These are phyloP conservation scores for Teunomyces kruisii DNA, from an alignment of 805 yeast species.

Conservation along the genomic window DNA sequence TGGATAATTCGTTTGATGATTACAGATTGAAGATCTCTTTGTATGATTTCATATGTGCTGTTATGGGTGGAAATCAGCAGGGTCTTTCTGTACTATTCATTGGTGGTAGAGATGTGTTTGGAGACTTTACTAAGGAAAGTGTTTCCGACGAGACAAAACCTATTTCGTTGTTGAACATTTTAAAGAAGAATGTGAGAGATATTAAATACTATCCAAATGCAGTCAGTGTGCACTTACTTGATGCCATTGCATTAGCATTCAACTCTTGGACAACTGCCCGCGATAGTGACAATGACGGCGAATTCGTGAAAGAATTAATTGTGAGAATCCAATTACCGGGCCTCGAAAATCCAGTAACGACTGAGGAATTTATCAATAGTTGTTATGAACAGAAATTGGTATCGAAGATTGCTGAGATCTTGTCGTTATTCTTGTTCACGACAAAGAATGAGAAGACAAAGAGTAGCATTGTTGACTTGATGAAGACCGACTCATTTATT, in stretches of 20 bases:
- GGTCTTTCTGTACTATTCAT: slow-evolving; percentile 72
- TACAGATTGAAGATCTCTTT: slow-evolving; percentile 52
- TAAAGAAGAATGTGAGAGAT: slow-evolving; percentile 55
- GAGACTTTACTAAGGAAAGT: slow-evolving; percentile 22
- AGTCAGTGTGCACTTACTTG: slow-evolving; percentile 66
- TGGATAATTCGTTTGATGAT: slow-evolving; percentile 56
- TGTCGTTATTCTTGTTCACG: slow-evolving; percentile 69
- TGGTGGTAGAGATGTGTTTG: slow-evolving; percentile 55
- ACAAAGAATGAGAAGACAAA: slow-evolving; percentile 45
- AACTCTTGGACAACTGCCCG: slow-evolving; percentile 74
- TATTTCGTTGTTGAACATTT: slow-evolving; percentile 50
- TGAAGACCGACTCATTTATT: slow-evolving; percentile 39
- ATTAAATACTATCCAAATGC: slow-evolving; percentile 57
- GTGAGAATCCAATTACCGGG: slow-evolving; percentile 26
- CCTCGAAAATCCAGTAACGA: slow-evolving; percentile 12
- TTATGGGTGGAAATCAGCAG: slow-evolving; percentile 71
- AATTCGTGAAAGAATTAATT: slow-evolving; percentile 46
- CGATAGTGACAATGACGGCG: slow-evolving; percentile 48
- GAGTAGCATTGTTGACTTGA: slow-evolving; percentile 40
- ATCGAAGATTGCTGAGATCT: slow-evolving; percentile 70
- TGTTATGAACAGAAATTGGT: slow-evolving; percentile 59
- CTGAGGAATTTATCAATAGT: slow-evolving; percentile 27
- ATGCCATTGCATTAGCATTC: slow-evolving; percentile 70
- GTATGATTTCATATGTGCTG: slow-evolving; percentile 64
- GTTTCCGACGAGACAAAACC: slow-evolving; percentile 18